Evolutionary conservation across 2,329 filamentous ascomycete species (phyloP).

Genomic region (Myriangium duriaei): DNA sequence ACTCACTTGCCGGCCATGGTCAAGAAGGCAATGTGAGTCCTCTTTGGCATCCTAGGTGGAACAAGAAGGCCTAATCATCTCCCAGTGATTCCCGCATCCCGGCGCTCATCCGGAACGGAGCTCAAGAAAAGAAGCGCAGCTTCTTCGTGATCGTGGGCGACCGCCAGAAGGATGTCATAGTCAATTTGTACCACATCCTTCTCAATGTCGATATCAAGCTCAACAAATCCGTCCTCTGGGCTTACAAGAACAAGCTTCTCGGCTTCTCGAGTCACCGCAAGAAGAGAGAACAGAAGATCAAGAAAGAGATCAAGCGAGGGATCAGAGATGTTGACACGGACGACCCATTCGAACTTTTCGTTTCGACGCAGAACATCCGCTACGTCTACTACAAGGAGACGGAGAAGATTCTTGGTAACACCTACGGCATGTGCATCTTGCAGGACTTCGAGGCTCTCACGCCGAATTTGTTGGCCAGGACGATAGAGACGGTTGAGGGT

Average conservation of each 20-base stretch:
- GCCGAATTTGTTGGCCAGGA: slow-evolving; percentile 88
- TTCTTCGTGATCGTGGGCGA: slow-evolving; percentile 97
- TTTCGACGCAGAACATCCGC: slow-evolving; percentile 90
- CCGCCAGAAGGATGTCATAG: slow-evolving; percentile 88
- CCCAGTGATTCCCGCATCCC: slow-evolving; percentile 77
- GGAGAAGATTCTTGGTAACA: slow-evolving; percentile 95
- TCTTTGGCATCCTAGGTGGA: too few relatives aligned
- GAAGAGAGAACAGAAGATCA: slow-evolving; percentile 97
- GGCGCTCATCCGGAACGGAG: slow-evolving; percentile 79
- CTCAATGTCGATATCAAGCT: slow-evolving; percentile 80
- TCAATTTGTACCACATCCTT: slow-evolving; percentile 88
- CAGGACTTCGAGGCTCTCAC: slow-evolving; percentile 98
- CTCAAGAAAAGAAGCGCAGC: slow-evolving; percentile 92
- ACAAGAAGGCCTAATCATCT: slow-evolving; percentile 20
- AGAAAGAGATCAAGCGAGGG: slow-evolving; percentile 92
- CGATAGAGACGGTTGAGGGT: slow-evolving; percentile 94
- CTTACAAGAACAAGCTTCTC: slow-evolving; percentile 94
- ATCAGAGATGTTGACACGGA: slow-evolving; percentile 84
- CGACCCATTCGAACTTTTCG: slow-evolving; percentile 94
- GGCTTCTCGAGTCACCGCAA: slow-evolving; percentile 93
- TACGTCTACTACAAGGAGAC: slow-evolving; percentile 99
- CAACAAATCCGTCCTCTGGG: slow-evolving; percentile 94
- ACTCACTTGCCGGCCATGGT: too few relatives aligned
- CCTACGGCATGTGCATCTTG: slow-evolving; percentile 94
- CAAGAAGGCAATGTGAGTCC: slow-evolving; percentile 38